These are phyloP conservation scores for Xylariaceae sp. DNA, from an alignment of 2,329 filamentous ascomycete genomes.

Conservation along the genomic window DNA sequence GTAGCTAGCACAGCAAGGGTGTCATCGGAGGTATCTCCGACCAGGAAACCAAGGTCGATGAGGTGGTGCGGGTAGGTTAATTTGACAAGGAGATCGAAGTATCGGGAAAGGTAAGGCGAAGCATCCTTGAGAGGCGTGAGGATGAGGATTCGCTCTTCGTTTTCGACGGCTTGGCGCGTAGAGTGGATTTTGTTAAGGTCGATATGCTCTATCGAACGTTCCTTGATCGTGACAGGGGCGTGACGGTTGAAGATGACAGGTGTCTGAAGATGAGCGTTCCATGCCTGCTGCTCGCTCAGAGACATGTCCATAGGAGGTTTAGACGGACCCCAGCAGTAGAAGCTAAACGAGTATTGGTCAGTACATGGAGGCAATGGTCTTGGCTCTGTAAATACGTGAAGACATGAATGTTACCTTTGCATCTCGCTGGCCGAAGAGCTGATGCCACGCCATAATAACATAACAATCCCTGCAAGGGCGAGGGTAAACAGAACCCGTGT, in stretches of 20 bases:
- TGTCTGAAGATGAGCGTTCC: constrained; percentile 83
- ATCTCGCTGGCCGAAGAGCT: constrained; percentile 76
- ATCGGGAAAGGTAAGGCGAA: constrained; percentile 71
- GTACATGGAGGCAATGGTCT: constrained; percentile 8
- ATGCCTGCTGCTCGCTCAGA: constrained; percentile 81
- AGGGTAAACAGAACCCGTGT: constrained; percentile 73
- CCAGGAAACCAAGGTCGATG: constrained; percentile 91
- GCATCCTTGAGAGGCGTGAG: constrained; percentile 92
- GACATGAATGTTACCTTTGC: constrained; percentile 62
- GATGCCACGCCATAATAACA: constrained; percentile 86
- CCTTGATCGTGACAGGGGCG: constrained; percentile 77
- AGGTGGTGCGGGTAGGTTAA: constrained; percentile 91
- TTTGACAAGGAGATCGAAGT: constrained; percentile 87
- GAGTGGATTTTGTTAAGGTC: constrained; percentile 82
- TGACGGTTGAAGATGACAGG: constrained; percentile 97
- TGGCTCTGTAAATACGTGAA: constrained; percentile 3
- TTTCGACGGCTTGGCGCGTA: constrained; percentile 69
- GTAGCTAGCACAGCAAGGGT: constrained; percentile 79
- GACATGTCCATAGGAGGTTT: constrained; percentile 97
- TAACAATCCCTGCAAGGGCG: constrained; percentile 61
- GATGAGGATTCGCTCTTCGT: constrained; percentile 84
- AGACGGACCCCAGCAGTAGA: constrained; percentile 93
- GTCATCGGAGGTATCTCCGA: constrained; percentile 87
- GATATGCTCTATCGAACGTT: constrained; percentile 69
- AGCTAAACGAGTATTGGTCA: constrained; percentile 50